These are phyloP conservation scores for Myriangium duriaei DNA, from an alignment of 2,329 filamentous ascomycete species.

Conservation along the genomic window DNA sequence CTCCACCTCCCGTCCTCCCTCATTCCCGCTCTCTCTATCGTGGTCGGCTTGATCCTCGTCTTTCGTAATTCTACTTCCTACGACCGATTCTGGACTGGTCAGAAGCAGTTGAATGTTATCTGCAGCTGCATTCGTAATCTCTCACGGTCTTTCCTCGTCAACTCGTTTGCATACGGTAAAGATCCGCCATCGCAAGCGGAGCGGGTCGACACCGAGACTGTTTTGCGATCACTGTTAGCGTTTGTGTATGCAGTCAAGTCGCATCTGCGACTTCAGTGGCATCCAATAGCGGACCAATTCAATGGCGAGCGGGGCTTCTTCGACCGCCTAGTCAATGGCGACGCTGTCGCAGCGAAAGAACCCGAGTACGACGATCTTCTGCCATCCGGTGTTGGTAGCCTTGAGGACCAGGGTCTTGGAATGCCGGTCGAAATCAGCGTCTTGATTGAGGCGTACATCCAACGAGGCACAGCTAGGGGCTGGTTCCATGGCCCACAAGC, in stretches of 20 bases:
- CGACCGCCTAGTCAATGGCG: constrained; percentile 16
- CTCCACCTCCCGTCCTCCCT: constrained; percentile 44
- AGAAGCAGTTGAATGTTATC: constrained; percentile 40
- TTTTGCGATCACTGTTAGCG: constrained; percentile 46
- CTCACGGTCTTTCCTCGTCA: constrained; percentile 42
- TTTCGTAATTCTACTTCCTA: constrained; percentile 54
- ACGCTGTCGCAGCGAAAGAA: constrained; percentile 16
- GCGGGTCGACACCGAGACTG: constrained; percentile 44
- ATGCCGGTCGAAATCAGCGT: constrained; percentile 49
- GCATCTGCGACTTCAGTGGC: constrained; percentile 50
- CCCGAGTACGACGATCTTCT: constrained; percentile 25
- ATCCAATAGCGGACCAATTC: constrained; percentile 28
- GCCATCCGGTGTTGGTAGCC: constrained; percentile 21
- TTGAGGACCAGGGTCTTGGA: constrained; percentile 47
- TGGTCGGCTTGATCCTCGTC: constrained; percentile 55
- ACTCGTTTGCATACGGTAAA: constrained; percentile 23
- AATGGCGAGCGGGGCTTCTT: constrained; percentile 17
- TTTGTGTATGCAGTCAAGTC: constrained; percentile 53
- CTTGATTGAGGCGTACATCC: constrained; percentile 48
- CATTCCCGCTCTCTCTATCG: constrained; percentile 51
- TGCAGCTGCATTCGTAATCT: constrained; percentile 49
- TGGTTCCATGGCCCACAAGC: constrained; percentile 51
- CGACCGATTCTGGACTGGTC: constrained; percentile 47
- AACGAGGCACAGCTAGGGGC: constrained; percentile 40
- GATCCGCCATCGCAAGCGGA: constrained; percentile 30